Evolutionary conservation across 179 eudicot species (phyloP).

Genomic region (Vitellaria paradoxa): DNA sequence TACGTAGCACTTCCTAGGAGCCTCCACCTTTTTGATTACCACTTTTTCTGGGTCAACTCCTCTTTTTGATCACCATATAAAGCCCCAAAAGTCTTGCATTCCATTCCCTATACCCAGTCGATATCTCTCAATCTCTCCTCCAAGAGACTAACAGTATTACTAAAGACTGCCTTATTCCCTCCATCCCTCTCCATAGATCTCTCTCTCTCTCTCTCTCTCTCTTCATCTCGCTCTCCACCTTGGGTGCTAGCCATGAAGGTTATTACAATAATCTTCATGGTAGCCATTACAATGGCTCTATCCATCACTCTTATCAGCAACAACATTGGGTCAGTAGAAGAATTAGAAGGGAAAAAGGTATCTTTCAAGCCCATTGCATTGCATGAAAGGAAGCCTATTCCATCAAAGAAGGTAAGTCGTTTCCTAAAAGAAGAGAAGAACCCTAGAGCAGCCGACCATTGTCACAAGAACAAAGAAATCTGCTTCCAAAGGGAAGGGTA

Average conservation of each 20-base stretch:
- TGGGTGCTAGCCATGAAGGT: conserved; percentile 24
- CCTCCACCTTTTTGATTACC: conserved; percentile 17
- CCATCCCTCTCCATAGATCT: background rate
- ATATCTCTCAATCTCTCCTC: background rate
- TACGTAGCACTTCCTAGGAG: no score
- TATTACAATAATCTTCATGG: conserved; percentile 25
- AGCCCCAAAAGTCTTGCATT: conserved; percentile 1
- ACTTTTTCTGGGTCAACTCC: conserved; percentile 34
- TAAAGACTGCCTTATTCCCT: no score
- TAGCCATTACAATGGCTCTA: conserved; percentile 32
- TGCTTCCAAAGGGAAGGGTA: conserved; percentile 25
- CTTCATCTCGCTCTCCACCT: background rate
- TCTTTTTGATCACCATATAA: conserved; percentile 21
- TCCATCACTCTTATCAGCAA: conserved; percentile 22
- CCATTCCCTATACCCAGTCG: background rate
- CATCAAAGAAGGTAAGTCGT: conserved; percentile 36
- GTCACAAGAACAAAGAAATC: conserved; percentile 43
- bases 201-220: conserved; percentile 2
- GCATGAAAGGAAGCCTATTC: background rate
- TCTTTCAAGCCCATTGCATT: background rate
- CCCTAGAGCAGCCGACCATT: conserved; percentile 53
- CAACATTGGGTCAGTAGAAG: background rate
- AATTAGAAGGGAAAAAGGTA: background rate
- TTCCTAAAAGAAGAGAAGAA: conserved; percentile 36
- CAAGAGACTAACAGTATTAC: no score